Base-by-base conservation (phyloP, 1,284 basidiomycete genomes). In the Leccinum subrobustum region DNA sequence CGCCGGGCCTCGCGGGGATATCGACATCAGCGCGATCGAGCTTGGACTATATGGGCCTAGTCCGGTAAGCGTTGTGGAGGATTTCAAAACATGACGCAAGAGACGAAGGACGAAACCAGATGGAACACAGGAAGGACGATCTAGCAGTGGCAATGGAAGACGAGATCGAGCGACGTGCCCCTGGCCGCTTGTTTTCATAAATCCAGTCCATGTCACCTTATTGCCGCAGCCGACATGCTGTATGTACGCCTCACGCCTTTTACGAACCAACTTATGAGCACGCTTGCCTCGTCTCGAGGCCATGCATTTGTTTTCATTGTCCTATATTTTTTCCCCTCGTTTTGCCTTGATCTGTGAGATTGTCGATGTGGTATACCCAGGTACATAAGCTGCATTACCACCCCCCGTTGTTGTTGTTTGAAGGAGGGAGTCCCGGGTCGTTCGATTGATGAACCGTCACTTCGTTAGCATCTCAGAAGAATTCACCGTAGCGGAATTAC, bases 1-100 rank as follows among this genome's bases (percentile, higher is more conserved):
- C 18, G 44, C 20, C 16, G 60, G 57, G 16, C 55, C 33, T 9
- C 51, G 35, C 9, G 42, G 18, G 6, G 56, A 20, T 0, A 25
- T 0, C 25, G 18, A 56, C 9, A 18, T 52, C 44, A 44, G 59
- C 42, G 39, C 35, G 18, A 47, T 64, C 31, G 68, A 71, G 56
- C 66, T 68, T 18, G 60, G 52, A 20, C n/a, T 56, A 6, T 59
- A 29, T 20, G 47, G 6, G 25, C 57, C 64, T 9, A 16, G 52
- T n/a, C 61, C 59, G 2, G 44, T 56, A 12, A 62, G 57, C 20
- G 4, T 62, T 18, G 44, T 55, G 6, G 57, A 60, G 11, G 52
- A 59, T 14, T 4, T 56, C 7, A 66, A 59, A 9, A 47, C 29
- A 48, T 63, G 53, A 67, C 48, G 2, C 44, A 11, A 47, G 44